A percentile compares a stretch with the other conserved stretches of the same genome.
Conservation (phyloP, 2,329 filamentous ascomycete species). For the Pestalotiopsis fici region DNA sequence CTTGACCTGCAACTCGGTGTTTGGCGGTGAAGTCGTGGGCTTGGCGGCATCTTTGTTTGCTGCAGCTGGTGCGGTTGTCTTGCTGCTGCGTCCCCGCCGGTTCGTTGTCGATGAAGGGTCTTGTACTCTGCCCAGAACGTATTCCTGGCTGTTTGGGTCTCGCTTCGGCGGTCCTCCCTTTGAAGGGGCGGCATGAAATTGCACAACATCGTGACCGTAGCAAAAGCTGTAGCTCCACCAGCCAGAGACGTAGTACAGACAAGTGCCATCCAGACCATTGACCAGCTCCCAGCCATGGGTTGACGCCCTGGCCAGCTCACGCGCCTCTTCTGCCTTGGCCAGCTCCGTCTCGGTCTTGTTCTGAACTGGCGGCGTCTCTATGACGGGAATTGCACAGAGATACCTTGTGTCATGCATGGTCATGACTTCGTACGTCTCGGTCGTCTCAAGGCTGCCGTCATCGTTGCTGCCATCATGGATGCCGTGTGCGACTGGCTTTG, state of each 20-base stretch:
- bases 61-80: background rate
- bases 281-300: conserved; percentile 80
- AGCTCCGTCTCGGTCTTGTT: conserved; percentile 69
- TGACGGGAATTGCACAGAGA: conserved; percentile 80
- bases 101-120: conserved; percentile 23
- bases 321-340: conserved; percentile 73
- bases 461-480: conserved; percentile 12
- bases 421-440: conserved; percentile 71
- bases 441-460: conserved; percentile 34
- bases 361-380: conserved; percentile 57
- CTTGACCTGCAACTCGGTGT: conserved; percentile 74
- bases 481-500: conserved; percentile 17
- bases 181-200: conserved; percentile 82
- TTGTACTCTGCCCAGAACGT: conserved; percentile 68
- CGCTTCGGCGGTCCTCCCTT: conserved; percentile 73
- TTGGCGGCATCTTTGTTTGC: conserved; percentile 23
- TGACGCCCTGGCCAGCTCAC: conserved; percentile 76
- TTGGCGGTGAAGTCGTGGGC: conserved; percentile 33
- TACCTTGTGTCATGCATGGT: conserved; percentile 70
- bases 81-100: conserved; percentile 19
- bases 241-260: conserved; percentile 79
- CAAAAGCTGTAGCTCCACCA: conserved; percentile 99
- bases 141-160: conserved; percentile 76
- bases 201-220: conserved; percentile 82
- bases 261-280: conserved; percentile 73